Evolutionary conservation across 2,329 filamentous ascomycete genomes (phyloP), one percentile per base, ranked within the genome.

Genomic region (Arthrocladium fulminans): DNA sequence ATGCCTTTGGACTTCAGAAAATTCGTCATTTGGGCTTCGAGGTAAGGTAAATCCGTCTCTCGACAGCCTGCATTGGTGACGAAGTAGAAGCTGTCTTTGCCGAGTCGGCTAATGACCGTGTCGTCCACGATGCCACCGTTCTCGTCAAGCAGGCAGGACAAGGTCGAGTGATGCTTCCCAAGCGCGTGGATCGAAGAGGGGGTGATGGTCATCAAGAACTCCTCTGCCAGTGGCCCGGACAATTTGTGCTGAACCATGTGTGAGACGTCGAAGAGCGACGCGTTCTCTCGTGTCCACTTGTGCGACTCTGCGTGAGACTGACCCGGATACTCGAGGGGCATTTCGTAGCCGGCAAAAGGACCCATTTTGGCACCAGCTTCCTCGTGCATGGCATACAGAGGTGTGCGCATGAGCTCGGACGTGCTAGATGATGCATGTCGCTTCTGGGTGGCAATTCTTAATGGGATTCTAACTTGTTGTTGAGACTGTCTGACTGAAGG

Each of bases 41-140:
- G 69, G 67, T 89, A 97, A 45, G 74, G 77, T 52, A 85, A 73
- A 67, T 97, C 90, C 71, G 96, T 96, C 40, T 88, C 83, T 47
- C 88, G 77, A 67, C 89, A 95, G 30, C 81, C 92, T 22, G 90
- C 92, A 65, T 98, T 98, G 55, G 89, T 94, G 52, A 98, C 92
- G 50, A 97, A 81, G 68, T 96, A 95, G 73, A 89, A 97, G 47
- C 77, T 68, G 50, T 88, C 79, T 48, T 77, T 74, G 22, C 73
- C 76, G n/a, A 94, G 74, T 52, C 84, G 79, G 4, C 89, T 94
- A 61, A 98, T 83, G 59, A 98, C 83, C 3, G 86, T 88, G 69
- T 98, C 92, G 64, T 98, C 92, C 42, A 95, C 82, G 58, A 98
- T 97, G 43, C 92, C 92, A 35, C 92, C 92, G 0, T 83, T 89